Evolutionary conservation across 352 stramenopile genomes (phyloP), one percentile per base, ranked within the genome.

Genomic region (Phytophthora hybrid): DNA sequence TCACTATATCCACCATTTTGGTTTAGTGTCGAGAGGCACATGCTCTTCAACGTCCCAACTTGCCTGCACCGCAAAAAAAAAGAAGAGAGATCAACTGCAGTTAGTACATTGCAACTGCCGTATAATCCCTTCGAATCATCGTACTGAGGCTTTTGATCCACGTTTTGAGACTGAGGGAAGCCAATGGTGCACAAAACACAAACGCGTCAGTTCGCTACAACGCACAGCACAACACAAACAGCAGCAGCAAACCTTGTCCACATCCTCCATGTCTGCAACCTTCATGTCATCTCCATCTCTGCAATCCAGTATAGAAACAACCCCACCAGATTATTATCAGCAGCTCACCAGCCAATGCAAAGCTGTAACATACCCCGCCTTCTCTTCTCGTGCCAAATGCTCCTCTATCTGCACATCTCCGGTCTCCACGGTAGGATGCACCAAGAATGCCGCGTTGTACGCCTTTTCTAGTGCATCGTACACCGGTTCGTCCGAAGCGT

Each of bases 401-500:
- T 70, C 44, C 18, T 55, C 54, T 31, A 52, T 63, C 56, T 57
- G 5, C 37, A 49, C 26, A 21, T 41, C n/a, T 11, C 32, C 46
- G 11, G 55, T 44, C 29, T 78, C 61, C 4, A 39, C 68, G 16
- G 61, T 46, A 1, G 64, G 37, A 57, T 63, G 77, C 47, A 80
- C 79, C 18, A 63, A 37, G 60, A 91, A 90, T 10, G 83, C 81
- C 14, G 77, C 59, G 63, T 87, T 85, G 61, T 89, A 89, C 21
- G 79, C 78, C 61, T 91, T 93, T 60, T 91, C 81, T 46, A 91
- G 56, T n/a, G 78, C 78, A 53, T 89, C 80, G 53, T 92, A 87
- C 23, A 66, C 70, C 1, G 60, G 31, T 58, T 86, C 79, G 18
- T 83, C 68, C 46, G 61, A 63, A 23, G 34, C 34, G 41, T 87